phyloP scores from a whole-genome alignment of 768 basidiomycete genomes.

The Russula compacta region DNA sequence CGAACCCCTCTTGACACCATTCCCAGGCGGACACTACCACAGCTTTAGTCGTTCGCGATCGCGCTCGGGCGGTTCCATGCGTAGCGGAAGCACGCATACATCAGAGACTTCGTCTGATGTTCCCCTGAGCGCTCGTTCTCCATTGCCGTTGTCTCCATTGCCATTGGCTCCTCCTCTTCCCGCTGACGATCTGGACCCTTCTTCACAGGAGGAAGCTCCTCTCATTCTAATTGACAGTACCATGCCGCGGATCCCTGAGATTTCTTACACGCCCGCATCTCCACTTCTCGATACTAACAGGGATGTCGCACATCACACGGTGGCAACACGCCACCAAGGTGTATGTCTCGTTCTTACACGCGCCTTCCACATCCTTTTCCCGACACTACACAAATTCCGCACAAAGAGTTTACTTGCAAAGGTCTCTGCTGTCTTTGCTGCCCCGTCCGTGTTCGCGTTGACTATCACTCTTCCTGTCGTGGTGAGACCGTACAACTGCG shows the following conservation, averaged over 20 bases:
- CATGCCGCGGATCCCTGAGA: slow-evolving; percentile 34
- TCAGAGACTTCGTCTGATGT: slow-evolving; percentile 46
- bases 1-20: slow-evolving; percentile 59
- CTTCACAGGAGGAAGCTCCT: slow-evolving; percentile 6
- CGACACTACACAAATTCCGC: slow-evolving; percentile 67
- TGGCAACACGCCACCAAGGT: slow-evolving; percentile 36
- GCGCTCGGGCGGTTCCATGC: slow-evolving; percentile 27
- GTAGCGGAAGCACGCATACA: slow-evolving; percentile 30
- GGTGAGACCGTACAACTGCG: slow-evolving; percentile 43
- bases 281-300: slow-evolving; percentile 38
- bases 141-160: slow-evolving; percentile 27
- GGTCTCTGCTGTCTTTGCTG: slow-evolving; percentile 69
- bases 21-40: slow-evolving; percentile 69
- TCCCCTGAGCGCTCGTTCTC: slow-evolving; percentile 44
- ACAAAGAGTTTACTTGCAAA: slow-evolving; percentile 63
- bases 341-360: slow-evolving; percentile 29
- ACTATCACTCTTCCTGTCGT: slow-evolving; percentile 92
- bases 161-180: slow-evolving; percentile 26
- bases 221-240: slow-evolving; percentile 18
- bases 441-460: slow-evolving; percentile 76
- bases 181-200: background rate
- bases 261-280: slow-evolving; percentile 46
- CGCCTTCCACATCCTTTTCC: slow-evolving; percentile 65
- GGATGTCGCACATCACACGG: slow-evolving; percentile 37
- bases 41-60: slow-evolving; percentile 27